A percentile compares a stretch with the other conserved stretches of the same genome.
Conservation (phyloP, 257 asterid species). For the Ehretia macrophylla region DNA sequence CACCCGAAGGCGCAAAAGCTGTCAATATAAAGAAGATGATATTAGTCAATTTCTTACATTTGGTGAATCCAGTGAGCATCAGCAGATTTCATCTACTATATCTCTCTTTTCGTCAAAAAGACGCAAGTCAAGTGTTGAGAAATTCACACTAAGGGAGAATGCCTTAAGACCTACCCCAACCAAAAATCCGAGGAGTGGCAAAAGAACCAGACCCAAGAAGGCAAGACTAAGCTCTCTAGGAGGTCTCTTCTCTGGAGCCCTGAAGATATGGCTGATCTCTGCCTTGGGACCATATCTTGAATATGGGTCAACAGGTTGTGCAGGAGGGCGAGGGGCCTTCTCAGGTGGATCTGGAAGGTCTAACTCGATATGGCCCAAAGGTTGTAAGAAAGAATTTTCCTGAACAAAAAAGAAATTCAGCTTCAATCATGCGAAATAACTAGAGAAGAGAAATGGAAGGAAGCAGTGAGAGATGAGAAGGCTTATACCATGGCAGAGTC, state of each 20-base stretch:
- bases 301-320: slow-evolving; percentile 59
- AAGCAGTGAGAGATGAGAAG: not conserved
- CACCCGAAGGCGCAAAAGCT: slow-evolving; percentile 67
- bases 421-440: not conserved
- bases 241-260: slow-evolving; percentile 87
- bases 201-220: slow-evolving; percentile 70
- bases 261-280: slow-evolving; percentile 82
- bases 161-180: slow-evolving; percentile 59
- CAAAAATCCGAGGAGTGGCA: slow-evolving; percentile 81
- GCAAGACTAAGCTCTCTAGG: slow-evolving; percentile 70
- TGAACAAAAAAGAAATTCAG: slow-evolving; percentile 28
- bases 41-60: slow-evolving; percentile 7
- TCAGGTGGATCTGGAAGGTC: slow-evolving; percentile 94
- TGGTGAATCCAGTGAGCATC: not conserved
- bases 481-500: slow-evolving; percentile 78
- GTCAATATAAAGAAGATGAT: slow-evolving; percentile 23
- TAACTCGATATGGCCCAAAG: slow-evolving; percentile 65
- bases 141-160: slow-evolving; percentile 8
- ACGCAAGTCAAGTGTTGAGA: not conserved
- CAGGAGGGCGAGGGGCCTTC: slow-evolving; percentile 89
- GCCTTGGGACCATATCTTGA: slow-evolving; percentile 87
- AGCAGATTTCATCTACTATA: not conserved
- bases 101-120: not conserved
- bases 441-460: not conserved
- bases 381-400: slow-evolving; percentile 92